Evolutionary conservation across 2,329 filamentous ascomycete species (phyloP).

Genomic region (Penicillium occitanis): DNA sequence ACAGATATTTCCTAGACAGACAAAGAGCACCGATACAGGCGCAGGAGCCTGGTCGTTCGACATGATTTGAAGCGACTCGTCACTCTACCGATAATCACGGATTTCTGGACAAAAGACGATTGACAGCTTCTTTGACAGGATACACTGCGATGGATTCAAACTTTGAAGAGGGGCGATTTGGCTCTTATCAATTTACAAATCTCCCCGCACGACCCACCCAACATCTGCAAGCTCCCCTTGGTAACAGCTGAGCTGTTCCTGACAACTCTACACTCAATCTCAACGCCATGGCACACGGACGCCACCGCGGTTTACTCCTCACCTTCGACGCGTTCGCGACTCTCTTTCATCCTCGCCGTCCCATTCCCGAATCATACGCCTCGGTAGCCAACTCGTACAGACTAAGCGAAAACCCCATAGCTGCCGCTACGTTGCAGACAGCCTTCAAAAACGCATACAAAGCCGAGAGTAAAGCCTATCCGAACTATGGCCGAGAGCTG

Average conservation of each 20-base stretch:
- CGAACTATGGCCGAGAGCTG: slow-evolving; percentile 47
- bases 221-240: not conserved
- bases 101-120: not conserved
- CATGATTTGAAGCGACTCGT: not conserved
- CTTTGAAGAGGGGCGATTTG: slow-evolving; percentile 3
- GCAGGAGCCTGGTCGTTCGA: not conserved
- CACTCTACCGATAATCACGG: too few species aligned
- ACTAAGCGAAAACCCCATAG: slow-evolving; percentile 31
- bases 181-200: not conserved
- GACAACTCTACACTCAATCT: not conserved
- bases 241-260: not conserved
- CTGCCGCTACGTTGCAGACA: slow-evolving; percentile 30
- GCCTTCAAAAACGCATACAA: slow-evolving; percentile 42
- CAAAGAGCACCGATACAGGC: slow-evolving; percentile 76
- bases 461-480: slow-evolving; percentile 32
- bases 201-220: slow-evolving; percentile 10
- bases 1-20: slow-evolving; percentile 96
- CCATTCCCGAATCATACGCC: slow-evolving; percentile 44
- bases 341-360: slow-evolving; percentile 43
- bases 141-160: not conserved
- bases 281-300: slow-evolving; percentile 1
- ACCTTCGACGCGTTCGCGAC: slow-evolving; percentile 50
- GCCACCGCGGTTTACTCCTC: slow-evolving; percentile 36
- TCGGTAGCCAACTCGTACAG: slow-evolving; percentile 39
- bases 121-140: not conserved